phyloP scores from a whole-genome alignment of 1,284 basidiomycete genomes.

The Hemileia vastatrix region DNA sequence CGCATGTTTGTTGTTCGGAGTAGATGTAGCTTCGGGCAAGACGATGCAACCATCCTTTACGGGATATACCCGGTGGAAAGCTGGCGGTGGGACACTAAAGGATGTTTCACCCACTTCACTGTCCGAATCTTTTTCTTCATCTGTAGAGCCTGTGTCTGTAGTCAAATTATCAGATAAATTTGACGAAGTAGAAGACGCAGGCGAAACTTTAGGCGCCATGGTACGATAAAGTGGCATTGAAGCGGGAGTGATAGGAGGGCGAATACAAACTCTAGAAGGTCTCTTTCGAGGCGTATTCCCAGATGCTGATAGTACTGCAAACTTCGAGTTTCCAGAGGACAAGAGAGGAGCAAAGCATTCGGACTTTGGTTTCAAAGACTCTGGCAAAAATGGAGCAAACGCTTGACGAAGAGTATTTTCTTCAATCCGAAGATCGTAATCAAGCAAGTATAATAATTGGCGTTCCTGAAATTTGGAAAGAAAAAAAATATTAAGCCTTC shows the following conservation, averaged over 20 bases:
- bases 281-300: no score
- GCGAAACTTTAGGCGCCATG: conserved; percentile 4
- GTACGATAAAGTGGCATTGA: neutral
- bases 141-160: conserved; percentile 6
- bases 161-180: neutral
- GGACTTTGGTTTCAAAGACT: no score
- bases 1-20: no score
- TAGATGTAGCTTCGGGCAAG: no score
- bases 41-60: no score
- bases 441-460: conserved; percentile 65
- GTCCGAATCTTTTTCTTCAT: conserved; percentile 13
- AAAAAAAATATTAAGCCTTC: conserved; percentile 59
- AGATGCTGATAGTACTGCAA: no score
- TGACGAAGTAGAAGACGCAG: conserved; percentile 10
- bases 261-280: no score
- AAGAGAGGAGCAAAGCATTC: no score
- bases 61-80: no score
- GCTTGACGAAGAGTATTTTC: conserved; percentile 60
- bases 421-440: conserved; percentile 76
- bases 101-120: no score
- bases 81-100: no score
- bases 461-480: conserved; percentile 45
- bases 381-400: conserved; percentile 27
- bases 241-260: neutral
- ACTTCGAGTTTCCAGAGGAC: no score